These are phyloP conservation scores for Persicaria maculosa DNA, from an alignment of 148 eudicot species.

Conservation along the genomic window DNA sequence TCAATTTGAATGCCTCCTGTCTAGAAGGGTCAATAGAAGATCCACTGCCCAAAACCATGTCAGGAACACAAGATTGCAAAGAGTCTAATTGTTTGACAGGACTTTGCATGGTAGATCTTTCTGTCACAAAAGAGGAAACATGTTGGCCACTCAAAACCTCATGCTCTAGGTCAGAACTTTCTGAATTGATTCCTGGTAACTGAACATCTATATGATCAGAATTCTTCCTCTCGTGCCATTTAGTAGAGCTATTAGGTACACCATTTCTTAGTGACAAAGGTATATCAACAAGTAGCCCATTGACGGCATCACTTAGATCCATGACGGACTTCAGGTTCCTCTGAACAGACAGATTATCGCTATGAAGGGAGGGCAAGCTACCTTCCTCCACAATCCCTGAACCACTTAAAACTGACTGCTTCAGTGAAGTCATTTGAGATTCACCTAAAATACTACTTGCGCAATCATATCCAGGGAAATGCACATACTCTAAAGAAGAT, in stretches of 20 bases:
- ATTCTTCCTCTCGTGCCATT: background rate
- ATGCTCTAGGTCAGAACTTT: background rate
- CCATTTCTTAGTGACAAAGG: background rate
- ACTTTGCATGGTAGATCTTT: background rate
- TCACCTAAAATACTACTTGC: conserved; percentile 1
- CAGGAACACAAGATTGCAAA: conserved; percentile 23
- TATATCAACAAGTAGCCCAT: background rate
- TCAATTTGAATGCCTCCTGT: conserved; percentile 21
- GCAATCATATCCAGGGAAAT: background rate
- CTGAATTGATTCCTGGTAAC: background rate
- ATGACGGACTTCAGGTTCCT: background rate
- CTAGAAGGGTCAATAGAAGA: conserved; percentile 13
- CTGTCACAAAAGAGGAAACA: background rate
- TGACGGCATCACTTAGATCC: background rate
- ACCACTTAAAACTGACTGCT: conserved; percentile 9
- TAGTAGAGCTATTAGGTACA: background rate
- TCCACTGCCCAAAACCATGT: conserved; percentile 19
- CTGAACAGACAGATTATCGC: background rate
- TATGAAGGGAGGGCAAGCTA: background rate
- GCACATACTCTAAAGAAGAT: conserved; percentile 8
- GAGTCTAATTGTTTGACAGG: conserved; percentile 19
- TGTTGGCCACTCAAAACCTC: background rate
- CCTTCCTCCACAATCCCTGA: conserved; percentile 5
- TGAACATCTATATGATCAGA: conserved; percentile 8
- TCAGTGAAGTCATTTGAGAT: conserved; percentile 9